These are phyloP conservation scores for Aspergillus aculeatus DNA, from an alignment of 2,329 filamentous ascomycete genomes.

Conservation along the genomic window DNA sequence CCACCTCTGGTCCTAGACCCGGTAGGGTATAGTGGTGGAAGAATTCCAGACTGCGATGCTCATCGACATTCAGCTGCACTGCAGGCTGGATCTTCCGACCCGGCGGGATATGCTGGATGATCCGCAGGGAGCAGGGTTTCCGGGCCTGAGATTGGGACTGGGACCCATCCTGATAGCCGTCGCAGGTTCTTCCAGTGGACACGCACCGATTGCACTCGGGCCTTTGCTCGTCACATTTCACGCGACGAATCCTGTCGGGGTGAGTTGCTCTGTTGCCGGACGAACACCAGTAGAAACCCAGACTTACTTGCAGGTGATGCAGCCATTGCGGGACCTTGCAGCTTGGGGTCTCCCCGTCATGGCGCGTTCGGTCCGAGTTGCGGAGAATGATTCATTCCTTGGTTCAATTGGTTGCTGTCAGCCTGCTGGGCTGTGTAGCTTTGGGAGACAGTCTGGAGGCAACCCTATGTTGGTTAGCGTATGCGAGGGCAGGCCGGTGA, in stretches of 20 bases:
- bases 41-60: background rate
- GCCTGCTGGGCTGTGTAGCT: background rate
- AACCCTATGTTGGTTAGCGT: background rate
- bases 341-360: background rate
- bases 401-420: background rate
- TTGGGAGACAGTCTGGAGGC: background rate
- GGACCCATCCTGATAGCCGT: background rate
- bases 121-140: background rate
- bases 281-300: background rate
- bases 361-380: background rate
- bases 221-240: conserved; percentile 6
- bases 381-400: background rate
- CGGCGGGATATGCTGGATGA: conserved; percentile 1
- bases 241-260: background rate
- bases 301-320: background rate
- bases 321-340: background rate
- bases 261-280: too few relatives aligned
- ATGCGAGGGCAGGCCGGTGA: background rate
- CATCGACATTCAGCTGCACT: background rate
- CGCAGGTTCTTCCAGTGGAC: conserved; percentile 6
- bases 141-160: background rate
- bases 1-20: background rate
- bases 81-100: background rate
- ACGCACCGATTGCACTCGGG: conserved; percentile 1
- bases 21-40: conserved; percentile 1